Base-by-base conservation (phyloP, 1,284 basidiomycete genomes). In the Heterobasidion parviporum region DNA sequence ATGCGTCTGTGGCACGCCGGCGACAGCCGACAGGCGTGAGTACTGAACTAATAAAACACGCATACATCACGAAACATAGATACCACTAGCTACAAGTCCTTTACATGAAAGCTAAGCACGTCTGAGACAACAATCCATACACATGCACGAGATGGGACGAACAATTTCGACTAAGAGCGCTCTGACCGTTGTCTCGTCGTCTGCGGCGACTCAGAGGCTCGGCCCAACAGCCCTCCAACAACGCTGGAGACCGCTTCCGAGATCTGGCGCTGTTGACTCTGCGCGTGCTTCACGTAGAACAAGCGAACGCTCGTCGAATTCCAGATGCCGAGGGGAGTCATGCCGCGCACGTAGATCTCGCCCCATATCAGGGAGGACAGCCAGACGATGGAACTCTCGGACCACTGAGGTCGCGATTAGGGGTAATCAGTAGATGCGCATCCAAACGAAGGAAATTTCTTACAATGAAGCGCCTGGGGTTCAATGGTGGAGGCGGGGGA, bases 291-390 rank as follows among this genome's bases (percentile, higher is more conserved):
- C 57, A 96, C 89, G 54, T 91, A 83, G 73, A 96, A 96, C 52
- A 96, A 71, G 32, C 89, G 83, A 16, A 95, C 90, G 48, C 83
- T 87, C 9, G 93, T 94, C 47, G 83, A 82, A 62, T 89, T 89
- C 92, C 92, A 95, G 43, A 93, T 82, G 7, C 90, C 91, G 35
- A 93, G 73, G 5, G 87, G 86, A 1, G 85, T 83, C 80, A 94
- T 86, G 8, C 85, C 87, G 44, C 85, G 85, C n/a, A 97, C 87
- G 66, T 94, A 97, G 20, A 94, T 82, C 66, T 94, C 92, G 47
- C 94, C 94, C 92, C 94, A 97, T 38, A 94, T 83, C 53, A 96
- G 72, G 0, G 89, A 92, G 8, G 92, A 91, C 50, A 95, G 76
- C 94, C 94, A 96, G 10, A 94, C 80, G 55, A 87, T 78, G 4